Evolutionary conservation across 179 eudicot genomes (phyloP).

Genomic region (Nepenthes alata): DNA sequence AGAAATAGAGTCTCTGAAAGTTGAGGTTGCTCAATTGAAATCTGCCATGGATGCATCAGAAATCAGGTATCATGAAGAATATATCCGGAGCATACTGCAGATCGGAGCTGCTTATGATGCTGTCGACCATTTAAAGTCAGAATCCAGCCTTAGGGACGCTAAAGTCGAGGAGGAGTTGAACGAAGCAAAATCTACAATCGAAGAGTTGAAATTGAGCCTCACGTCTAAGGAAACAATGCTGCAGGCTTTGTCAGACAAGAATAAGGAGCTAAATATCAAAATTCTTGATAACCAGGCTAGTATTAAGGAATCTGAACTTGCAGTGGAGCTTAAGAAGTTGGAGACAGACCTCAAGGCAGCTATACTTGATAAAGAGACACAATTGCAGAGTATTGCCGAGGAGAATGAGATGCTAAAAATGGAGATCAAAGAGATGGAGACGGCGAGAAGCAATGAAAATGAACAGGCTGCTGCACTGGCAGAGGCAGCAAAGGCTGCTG

Average conservation of each 20-base stretch:
- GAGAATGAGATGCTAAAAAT: constrained; percentile 51
- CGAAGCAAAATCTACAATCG: constrained; percentile 22
- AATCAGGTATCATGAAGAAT: constrained; percentile 58
- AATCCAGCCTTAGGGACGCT: constrained; percentile 36
- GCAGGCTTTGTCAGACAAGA: constrained; percentile 16
- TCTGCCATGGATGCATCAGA: constrained; percentile 64
- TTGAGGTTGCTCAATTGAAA: constrained; percentile 36
- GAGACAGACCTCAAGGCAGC: constrained; percentile 31
- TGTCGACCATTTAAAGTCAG: constrained; percentile 49
- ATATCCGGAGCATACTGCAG: constrained; percentile 60
- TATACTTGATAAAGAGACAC: constrained; percentile 40
- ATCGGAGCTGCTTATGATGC: constrained; percentile 71
- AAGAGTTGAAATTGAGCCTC: constrained; percentile 28
- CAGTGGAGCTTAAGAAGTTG: constrained; percentile 30
- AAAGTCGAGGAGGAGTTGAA: constrained; percentile 34
- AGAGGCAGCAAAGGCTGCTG: constrained; percentile 42
- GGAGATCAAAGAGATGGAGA: constrained; percentile 29
- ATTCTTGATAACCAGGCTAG: constrained; percentile 13
- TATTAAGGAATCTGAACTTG: constrained; percentile 23
- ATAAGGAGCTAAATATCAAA: constrained; percentile 13
- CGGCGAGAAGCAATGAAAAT: constrained; percentile 20
- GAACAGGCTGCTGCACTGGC: constrained; percentile 25
- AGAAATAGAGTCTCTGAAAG: constrained; percentile 36
- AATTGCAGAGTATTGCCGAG: constrained; percentile 21
- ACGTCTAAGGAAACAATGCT: constrained; percentile 21